Evolutionary conservation across 1,284 basidiomycete genomes (phyloP), one percentile per base, ranked within the genome.

Genomic region (Exobasidium cylindrosporum): DNA sequence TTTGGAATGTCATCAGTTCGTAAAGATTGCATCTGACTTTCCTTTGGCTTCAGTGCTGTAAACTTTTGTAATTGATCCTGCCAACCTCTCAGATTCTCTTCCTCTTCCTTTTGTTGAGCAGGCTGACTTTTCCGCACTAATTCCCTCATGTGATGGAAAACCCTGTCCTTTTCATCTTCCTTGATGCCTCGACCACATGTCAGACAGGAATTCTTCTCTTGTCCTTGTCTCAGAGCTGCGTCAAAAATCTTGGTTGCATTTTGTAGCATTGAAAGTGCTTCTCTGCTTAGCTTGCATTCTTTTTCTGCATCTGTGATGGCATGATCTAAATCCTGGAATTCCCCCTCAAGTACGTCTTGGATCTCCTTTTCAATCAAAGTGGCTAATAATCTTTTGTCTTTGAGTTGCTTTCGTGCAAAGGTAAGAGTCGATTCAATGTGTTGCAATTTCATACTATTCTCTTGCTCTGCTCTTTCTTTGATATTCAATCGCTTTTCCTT

Each of bases 181-280:
- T 85, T 82, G 74, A 97, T 83, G 29, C 82, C 83, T 4, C 93
- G 86, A 67, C 87, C 86, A 77, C 94, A 97, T 3, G 87, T 87
- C 23, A 86, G 83, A 72, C 94, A 97, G 2, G 84, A 82, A 68
- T 89, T 87, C 67, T 87, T 85, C 32, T 83, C 81, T 75, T 86
- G 86, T 21, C 88, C 90, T 0, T 82, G 80, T 24, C 83, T 81
- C 10, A 92, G 83, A 26, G 94, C 80, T 1, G 82, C 81, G 59
- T 88, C 82, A 73, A 88, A 92, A 30, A 90, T 86, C 5, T 84
- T 68, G 10, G 68, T 70, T 21, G 80, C 68, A 21, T 76, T 79
- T 21, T 76, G 68, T 24, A 78, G 67, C 43, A 77, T 76, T 11
- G 76, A 67, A 35, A 81, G 70, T 31, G 80, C 77, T 50, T 68